These are phyloP conservation scores for Poterioochromonas sp. DNA, from an alignment of 352 stramenopile species.

Conservation along the genomic window DNA sequence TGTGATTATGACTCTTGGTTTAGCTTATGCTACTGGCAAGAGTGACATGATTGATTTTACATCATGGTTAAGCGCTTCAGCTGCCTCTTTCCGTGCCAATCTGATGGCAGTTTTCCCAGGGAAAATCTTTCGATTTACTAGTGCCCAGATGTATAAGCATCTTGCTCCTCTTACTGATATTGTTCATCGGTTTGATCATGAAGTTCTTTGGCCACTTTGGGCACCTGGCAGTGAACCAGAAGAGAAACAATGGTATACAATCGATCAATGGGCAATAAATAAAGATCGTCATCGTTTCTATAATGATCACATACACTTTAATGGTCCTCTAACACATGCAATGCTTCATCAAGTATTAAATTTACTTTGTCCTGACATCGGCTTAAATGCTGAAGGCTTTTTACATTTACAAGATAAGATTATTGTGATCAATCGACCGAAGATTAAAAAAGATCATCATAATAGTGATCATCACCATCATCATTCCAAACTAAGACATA, in stretches of 20 bases:
- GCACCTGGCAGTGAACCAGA: background rate
- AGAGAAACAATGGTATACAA: background rate
- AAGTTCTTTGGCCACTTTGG: background rate
- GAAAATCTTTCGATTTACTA: background rate
- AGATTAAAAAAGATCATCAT: no score
- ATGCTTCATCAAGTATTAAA: background rate
- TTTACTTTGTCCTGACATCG: background rate
- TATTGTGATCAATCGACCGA: no score
- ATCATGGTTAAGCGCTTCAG: background rate
- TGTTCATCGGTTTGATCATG: no score
- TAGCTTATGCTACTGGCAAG: background rate
- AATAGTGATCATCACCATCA: no score
- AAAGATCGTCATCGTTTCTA: background rate
- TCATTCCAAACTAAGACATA: no score
- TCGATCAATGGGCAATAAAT: background rate
- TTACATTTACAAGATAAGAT: no score
- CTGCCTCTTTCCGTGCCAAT: background rate
- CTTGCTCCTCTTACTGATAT: no score
- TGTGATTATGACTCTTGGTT: background rate
- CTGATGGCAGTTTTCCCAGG: background rate
- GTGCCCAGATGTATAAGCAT: background rate
- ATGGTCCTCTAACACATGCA: background rate
- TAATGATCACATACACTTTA: constrained; percentile 1
- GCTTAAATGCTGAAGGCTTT: background rate
- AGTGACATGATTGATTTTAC: background rate